Evolutionary conservation across 371 early-diverging fungal genomes (phyloP), one percentile per base, ranked within the genome.

Genomic region (Apophysomyces variabilis): DNA sequence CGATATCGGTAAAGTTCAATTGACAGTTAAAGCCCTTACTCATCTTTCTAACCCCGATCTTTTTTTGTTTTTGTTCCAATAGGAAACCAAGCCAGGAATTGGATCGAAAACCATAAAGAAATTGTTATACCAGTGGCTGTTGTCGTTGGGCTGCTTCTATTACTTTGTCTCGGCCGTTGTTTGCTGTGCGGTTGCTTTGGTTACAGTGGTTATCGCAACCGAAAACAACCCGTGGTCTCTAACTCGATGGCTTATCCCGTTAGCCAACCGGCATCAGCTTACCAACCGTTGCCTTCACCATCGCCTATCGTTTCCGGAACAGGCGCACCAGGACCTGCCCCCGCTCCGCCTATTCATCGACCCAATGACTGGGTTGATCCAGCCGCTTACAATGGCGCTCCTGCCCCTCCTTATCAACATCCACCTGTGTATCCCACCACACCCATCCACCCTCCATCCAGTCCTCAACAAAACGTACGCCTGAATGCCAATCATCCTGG

Each of bases 361-460:
- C 72, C 65, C 4, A n/a, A 60, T 11, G 75, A 72, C 12, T 88
- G 88, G 88, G 85, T 87, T 3, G 81, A 87, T 60, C 85, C 86
- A 5, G 16, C 68, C 5, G 46, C 56, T 6, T 88, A 88, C 68
- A 88, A 88, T 63, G 85, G 85, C n/a, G 58, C 67, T 37, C 32
- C 32, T 13, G 26, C 1, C 68, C 69, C n/a, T 38, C 66, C 8
- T 59, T 50, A 36, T 70, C 69, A 1, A 26, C 32, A 13, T 41
- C 68, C 69, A 26, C 69, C 73, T 0, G 35, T 59, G 16, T 66
- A 72, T 44, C 41, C 41, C n/a, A 9, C 41, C 38, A 1, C 11
- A n/a, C 26, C 45, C 45, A 47, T 37, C 62, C 18, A 21, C 43
- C 32, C 54, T 16, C 11, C n/a, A 41, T 8, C 41, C 41, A 41